Base-by-base conservation (phyloP, 768 basidiomycete genomes). In the Leccinum rimulosum region DNA sequence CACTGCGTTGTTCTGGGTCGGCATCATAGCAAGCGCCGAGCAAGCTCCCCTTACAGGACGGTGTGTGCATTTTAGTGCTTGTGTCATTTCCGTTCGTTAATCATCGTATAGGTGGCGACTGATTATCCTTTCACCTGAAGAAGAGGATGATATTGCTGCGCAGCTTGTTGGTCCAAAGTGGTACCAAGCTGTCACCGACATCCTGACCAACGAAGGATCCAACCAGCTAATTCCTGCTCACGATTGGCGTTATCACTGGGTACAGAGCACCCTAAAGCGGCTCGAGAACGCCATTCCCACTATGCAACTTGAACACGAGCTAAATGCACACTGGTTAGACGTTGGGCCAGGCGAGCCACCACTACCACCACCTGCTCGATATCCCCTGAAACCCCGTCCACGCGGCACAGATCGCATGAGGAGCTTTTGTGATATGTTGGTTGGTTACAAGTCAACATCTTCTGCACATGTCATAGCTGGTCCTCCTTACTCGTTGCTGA, bases 241-340 rank as follows among this genome's bases (percentile, higher is more conserved):
- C 27, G 96, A 99, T 74, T 98, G 96, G 96, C 84, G 95, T 58
- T 89, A 91, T 69, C 68, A 76, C 19, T 98, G 96, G 95, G 93
- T 96, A 11, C 80, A 82, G 55, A 80, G 85, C 19, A 93, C 91
- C 2, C 76, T 98, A 22, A 84, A 89, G 17, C 79, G 79, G 56
- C 82, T 99, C 28, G 95, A 98, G 74, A 63, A 74, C 31, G 88
- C 82, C 48, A 85, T 95, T 45, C 91, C 88, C 10, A 64, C 84
- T 15, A 74, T 95, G 8, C 83, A 84, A 14, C 76, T 79, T 36
- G 88, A 91, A 66, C 74, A 75, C 15, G 78, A 84, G 60, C 65
- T 82, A 52, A 80, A 79, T 58, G 72, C 82, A 15, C 73, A 82
- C 53, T 91, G 89, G 89, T 60, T 79, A 36, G 76, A 83, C 55